Conservation (phyloP, 495 filamentous ascomycete genomes). For the Diplogelasinospora grovesii region DNA sequence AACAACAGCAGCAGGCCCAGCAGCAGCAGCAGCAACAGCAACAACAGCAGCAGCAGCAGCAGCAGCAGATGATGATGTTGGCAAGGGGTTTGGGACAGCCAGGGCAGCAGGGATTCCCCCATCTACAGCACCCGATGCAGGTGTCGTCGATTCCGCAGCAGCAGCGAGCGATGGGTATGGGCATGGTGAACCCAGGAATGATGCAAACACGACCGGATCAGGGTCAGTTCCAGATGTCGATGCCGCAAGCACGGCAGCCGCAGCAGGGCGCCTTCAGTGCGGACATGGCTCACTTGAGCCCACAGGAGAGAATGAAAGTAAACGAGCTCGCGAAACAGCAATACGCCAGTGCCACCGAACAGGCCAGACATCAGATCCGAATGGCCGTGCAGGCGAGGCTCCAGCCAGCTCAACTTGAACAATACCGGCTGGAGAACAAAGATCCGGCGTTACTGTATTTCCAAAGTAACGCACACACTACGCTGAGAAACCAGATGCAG, state of each 20-base stretch:
- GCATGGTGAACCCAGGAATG: slow-evolving; percentile 26
- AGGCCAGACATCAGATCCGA: slow-evolving; percentile 27
- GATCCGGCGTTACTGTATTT: slow-evolving; percentile 38
- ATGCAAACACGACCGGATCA: slow-evolving; percentile 25
- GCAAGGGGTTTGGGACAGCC: slow-evolving; percentile 34
- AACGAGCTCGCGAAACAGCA: slow-evolving; percentile 21
- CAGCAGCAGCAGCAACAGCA: slow-evolving; percentile 28
- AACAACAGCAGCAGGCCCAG: slow-evolving; percentile 21
- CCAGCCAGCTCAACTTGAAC: slow-evolving; percentile 19
- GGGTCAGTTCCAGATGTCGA: slow-evolving; percentile 35
- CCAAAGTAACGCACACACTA: slow-evolving; percentile 31
- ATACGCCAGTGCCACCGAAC: slow-evolving; percentile 22
- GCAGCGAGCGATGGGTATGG: slow-evolving; percentile 27
- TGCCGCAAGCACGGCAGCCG: slow-evolving; percentile 18
- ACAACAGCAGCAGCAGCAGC: slow-evolving; percentile 20
- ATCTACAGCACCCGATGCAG: slow-evolving; percentile 46
- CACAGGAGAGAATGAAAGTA: slow-evolving; percentile 24
- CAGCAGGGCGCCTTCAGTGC: not conserved
- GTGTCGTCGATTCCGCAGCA: slow-evolving; percentile 35
- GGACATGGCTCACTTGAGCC: slow-evolving; percentile 17
- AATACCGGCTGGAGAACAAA: slow-evolving; percentile 24
- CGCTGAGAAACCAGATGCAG: slow-evolving; percentile 14
- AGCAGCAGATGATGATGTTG: slow-evolving; percentile 36
- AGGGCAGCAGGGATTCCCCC: slow-evolving; percentile 37
- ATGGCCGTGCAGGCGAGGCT: slow-evolving; percentile 18